These are phyloP conservation scores for Marsdenia floribunda DNA, from an alignment of 257 asterid genomes.

Conservation along the genomic window DNA sequence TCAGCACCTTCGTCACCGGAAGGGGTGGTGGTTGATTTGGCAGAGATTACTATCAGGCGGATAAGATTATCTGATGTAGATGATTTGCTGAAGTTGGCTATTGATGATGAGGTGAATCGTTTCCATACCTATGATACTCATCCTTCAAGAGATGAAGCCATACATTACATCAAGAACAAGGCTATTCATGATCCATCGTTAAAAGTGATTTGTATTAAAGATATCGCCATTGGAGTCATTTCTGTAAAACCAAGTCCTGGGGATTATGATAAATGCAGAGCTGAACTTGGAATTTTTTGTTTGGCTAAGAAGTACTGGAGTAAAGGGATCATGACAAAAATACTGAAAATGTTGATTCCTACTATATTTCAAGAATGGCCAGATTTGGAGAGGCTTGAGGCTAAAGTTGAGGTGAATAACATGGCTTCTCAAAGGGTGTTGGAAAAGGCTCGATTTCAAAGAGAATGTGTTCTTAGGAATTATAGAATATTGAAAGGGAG, in stretches of 20 bases:
- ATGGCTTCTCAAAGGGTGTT: conserved; percentile 20
- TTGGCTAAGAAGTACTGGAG: conserved; percentile 17
- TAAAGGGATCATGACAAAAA: conserved; percentile 16
- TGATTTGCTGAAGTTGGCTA: conserved; percentile 56
- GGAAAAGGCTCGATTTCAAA: conserved; percentile 24
- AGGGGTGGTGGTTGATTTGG: conserved; percentile 7
- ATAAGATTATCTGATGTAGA: conserved; percentile 34
- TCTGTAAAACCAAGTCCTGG: conserved; percentile 44
- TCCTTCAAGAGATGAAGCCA: conserved; percentile 30
- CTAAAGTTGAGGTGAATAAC: conserved; percentile 11
- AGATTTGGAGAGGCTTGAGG: conserved; percentile 19
- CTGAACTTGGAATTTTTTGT: conserved; percentile 23
- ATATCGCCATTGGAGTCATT: conserved; percentile 42
- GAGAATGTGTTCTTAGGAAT: conserved; percentile 22
- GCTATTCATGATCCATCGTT: conserved; percentile 43
- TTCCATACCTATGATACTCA: conserved; percentile 50
- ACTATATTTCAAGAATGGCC: conserved; percentile 18
- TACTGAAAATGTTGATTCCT: conserved; percentile 17
- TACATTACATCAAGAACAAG: conserved; percentile 22
- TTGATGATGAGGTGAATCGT: conserved; percentile 43
- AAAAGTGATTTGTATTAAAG: conserved; percentile 34
- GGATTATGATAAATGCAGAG: conserved; percentile 23
- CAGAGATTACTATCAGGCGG: conserved; percentile 31
- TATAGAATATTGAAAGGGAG: conserved; percentile 8
- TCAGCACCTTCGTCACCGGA: too few species aligned